phyloP scores from a whole-genome alignment of 2,329 filamentous ascomycete species.

The Xylaria sp. region DNA sequence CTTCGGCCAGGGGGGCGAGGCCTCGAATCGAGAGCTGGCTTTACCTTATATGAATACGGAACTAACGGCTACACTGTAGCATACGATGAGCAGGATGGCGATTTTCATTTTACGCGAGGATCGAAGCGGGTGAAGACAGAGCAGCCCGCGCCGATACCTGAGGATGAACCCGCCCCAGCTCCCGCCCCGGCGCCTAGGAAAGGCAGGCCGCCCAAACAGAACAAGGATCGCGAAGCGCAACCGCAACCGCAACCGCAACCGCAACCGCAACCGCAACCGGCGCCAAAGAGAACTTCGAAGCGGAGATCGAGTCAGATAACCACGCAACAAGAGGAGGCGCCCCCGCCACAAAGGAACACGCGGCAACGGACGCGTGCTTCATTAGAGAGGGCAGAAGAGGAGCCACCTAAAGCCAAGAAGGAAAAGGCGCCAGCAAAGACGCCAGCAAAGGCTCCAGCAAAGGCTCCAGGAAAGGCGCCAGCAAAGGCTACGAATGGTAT shows the following conservation, averaged over 20 bases:
- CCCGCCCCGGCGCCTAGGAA: conserved; percentile 42
- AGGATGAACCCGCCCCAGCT: conserved; percentile 43
- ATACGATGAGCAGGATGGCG: conserved; percentile 76
- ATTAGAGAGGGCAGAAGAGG: conserved; percentile 39
- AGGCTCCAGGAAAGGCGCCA: conserved; percentile 24
- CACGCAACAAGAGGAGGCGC: conserved; percentile 32
- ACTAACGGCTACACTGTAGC: conserved; percentile 34
- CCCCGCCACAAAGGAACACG: conserved; percentile 45
- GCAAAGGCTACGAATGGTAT: conserved; percentile 30
- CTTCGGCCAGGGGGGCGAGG: neutral
- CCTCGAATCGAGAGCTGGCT: neutral
- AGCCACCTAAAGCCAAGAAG: conserved; percentile 6
- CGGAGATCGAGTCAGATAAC: conserved; percentile 38
- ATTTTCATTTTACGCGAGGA: conserved; percentile 73
- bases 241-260: conserved; percentile 14
- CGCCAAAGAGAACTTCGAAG: conserved; percentile 46
- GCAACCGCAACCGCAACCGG: conserved; percentile 28
- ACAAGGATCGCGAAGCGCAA: conserved; percentile 28
- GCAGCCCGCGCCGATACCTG: conserved; percentile 46
- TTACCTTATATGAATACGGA: conserved; percentile 19
- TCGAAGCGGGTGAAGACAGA: conserved; percentile 66
- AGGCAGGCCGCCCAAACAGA: conserved; percentile 46
- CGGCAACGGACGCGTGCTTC: conserved; percentile 50
- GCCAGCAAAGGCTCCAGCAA: too few relatives aligned
- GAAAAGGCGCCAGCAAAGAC: neutral